These are phyloP conservation scores for Ceratocystis papillata DNA, from an alignment of 2,329 filamentous ascomycete genomes.

Conservation along the genomic window DNA sequence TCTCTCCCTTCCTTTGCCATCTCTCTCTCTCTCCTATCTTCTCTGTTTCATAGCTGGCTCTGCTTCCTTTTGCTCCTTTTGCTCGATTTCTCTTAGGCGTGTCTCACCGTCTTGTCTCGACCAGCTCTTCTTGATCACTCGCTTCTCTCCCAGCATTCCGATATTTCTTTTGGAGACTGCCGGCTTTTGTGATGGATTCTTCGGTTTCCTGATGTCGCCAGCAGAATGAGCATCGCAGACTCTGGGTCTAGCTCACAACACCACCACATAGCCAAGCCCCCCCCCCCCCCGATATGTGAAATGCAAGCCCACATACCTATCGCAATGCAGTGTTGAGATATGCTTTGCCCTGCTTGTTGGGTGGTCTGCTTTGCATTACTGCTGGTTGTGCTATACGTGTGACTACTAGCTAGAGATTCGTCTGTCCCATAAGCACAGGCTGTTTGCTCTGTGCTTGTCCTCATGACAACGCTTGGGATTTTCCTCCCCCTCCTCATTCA, in stretches of 20 bases:
- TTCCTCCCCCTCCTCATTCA: too few relatives aligned
- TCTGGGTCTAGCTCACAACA: not conserved
- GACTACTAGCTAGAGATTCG: too few relatives aligned
- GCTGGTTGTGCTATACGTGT: too few relatives aligned
- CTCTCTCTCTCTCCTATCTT: not conserved
- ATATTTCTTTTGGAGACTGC: not conserved
- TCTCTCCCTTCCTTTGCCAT: not conserved
- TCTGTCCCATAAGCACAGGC: too few relatives aligned
- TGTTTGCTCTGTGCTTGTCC: too few relatives aligned
- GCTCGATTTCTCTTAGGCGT: not conserved
- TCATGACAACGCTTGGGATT: too few relatives aligned
- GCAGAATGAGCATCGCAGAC: not conserved
- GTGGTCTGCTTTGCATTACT: not conserved
- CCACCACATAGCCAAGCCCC: not conserved
- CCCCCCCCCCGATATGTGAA: not conserved
- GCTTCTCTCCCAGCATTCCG: not conserved
- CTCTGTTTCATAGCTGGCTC: conserved; percentile 4
- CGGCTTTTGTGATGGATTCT: conserved; percentile 4
- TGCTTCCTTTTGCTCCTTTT: not conserved
- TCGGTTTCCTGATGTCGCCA: not conserved
- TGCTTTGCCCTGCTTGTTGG: not conserved
- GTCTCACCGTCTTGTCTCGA: conserved; percentile 8
- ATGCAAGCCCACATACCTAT: not conserved
- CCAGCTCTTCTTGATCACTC: not conserved
- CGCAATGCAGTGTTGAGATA: not conserved